These are phyloP conservation scores for Rhodotorula sp. DNA, from an alignment of 1,284 basidiomycete genomes.

Conservation along the genomic window DNA sequence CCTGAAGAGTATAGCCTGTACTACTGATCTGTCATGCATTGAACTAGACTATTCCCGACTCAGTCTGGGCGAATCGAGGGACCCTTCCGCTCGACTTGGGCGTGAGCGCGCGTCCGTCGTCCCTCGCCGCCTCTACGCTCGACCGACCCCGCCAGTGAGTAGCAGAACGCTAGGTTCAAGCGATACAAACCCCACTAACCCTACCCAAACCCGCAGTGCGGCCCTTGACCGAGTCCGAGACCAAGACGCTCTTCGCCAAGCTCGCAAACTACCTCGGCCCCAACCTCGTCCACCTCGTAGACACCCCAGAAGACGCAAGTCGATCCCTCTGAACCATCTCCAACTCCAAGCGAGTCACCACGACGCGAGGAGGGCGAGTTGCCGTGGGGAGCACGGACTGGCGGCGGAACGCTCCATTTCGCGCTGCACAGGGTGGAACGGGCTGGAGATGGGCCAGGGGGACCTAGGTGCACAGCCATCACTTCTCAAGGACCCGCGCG, in stretches of 20 bases:
- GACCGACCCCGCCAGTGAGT: not conserved
- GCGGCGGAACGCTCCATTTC: too few relatives aligned
- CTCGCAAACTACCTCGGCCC: conserved; percentile 90
- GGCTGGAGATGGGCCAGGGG: too few relatives aligned
- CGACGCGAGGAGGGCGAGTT: not conserved
- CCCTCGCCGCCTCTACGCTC: not conserved
- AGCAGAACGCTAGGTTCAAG: too few relatives aligned
- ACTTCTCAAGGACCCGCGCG: not conserved
- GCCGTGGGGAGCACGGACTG: not conserved
- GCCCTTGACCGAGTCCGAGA: conserved; percentile 81
- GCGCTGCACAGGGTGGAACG: too few relatives aligned
- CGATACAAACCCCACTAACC: not conserved
- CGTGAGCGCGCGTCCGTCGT: not conserved
- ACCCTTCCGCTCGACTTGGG: not conserved
- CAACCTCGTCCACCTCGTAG: conserved; percentile 69
- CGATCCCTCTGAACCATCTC: not conserved
- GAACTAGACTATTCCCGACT: too few relatives aligned
- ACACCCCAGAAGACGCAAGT: conserved; percentile 42
- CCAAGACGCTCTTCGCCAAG: conserved; percentile 74
- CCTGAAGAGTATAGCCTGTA: too few relatives aligned
- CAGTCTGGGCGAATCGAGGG: too few relatives aligned
- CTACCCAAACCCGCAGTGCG: conserved; percentile 59
- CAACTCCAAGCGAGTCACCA: not conserved
- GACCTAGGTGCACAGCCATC: not conserved
- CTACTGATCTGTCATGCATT: too few relatives aligned